Percentiles rank a stretch among this genome's conserved stretches.
These are phyloP conservation scores for Globisporangium recalcitrans DNA, from an alignment of 352 stramenopile genomes.

Conservation along the genomic window DNA sequence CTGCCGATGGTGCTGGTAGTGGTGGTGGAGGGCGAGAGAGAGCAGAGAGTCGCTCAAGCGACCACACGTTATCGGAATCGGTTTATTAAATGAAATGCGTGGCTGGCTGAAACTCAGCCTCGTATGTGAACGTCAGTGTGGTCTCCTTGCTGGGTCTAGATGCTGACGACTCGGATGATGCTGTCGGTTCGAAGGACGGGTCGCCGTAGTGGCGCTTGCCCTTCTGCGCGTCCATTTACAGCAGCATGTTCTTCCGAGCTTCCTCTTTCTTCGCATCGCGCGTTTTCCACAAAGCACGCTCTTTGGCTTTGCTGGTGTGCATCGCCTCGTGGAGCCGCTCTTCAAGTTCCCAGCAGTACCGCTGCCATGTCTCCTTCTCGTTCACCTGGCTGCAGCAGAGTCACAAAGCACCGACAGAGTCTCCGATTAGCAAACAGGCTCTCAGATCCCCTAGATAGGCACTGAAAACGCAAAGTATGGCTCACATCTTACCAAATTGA, in stretches of 20 bases:
- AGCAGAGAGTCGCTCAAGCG: not conserved
- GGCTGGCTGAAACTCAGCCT: not conserved
- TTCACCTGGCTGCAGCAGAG: conserved; percentile 44
- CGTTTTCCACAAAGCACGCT: conserved; percentile 61
- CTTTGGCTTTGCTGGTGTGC: conserved; percentile 46
- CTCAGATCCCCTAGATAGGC: not conserved
- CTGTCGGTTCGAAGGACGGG: not conserved
- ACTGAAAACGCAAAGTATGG: not conserved
- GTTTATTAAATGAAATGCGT: conserved; percentile 10
- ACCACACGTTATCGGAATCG: conserved; percentile 14
- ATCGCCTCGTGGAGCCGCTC: conserved; percentile 55
- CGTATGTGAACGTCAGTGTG: too few relatives aligned
- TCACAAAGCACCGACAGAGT: not conserved
- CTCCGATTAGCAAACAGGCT: not conserved
- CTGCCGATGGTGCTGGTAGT: not conserved
- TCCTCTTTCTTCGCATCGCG: conserved; percentile 69
- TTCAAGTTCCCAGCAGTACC: conserved; percentile 72
- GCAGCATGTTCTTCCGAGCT: conserved; percentile 57
- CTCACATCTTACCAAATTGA: conserved; percentile 25
- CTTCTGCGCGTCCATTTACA: conserved; percentile 65
- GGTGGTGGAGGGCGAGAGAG: not conserved
- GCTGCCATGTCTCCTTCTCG: conserved; percentile 76
- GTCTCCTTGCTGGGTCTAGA: too few relatives aligned
- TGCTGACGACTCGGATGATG: not conserved
- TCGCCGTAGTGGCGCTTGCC: conserved; percentile 52